Conservation (phyloP, 1,139 yeast genomes). For the Saccharomyces hybrid region DNA sequence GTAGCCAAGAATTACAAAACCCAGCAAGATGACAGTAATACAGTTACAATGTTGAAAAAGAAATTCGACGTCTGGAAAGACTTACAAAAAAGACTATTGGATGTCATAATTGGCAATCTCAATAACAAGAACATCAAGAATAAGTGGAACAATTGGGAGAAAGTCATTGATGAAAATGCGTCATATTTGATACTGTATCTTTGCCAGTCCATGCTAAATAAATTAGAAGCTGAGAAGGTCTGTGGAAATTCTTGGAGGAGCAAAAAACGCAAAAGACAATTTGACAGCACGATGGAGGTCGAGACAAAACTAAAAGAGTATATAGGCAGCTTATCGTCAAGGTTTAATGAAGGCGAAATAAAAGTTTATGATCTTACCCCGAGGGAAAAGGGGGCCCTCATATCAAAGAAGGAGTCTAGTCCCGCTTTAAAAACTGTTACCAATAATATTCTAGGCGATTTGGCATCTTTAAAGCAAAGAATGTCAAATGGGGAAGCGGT, state of each 20-base stretch:
- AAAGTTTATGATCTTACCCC: conserved; percentile 7
- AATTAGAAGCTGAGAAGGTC: not conserved
- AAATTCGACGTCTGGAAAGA: conserved; percentile 7
- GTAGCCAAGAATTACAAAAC: conserved; percentile 8
- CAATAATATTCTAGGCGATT: conserved; percentile 23
- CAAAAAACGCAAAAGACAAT: not conserved
- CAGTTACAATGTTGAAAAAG: conserved; percentile 1
- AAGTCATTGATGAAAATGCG: conserved; percentile 3
- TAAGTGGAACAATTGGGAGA: conserved; percentile 8
- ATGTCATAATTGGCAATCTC: conserved; percentile 4
- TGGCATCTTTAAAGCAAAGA: conserved; percentile 28
- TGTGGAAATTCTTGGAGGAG: not conserved
- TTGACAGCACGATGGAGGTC: conserved; percentile 29
- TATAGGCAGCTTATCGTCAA: conserved; percentile 16
- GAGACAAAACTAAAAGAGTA: conserved; percentile 26
- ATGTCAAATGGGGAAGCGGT: conserved; percentile 8
- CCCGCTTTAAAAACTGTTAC: conserved; percentile 28
- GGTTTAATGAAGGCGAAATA: conserved; percentile 6
- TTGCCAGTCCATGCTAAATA: not conserved
- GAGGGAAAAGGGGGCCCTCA: conserved; percentile 4
- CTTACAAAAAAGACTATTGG: conserved; percentile 6
- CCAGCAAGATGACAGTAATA: not conserved
- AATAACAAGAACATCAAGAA: conserved; percentile 5
- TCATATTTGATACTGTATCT: not conserved
- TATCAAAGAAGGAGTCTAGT: conserved; percentile 18